Conservation (phyloP, 495 filamentous ascomycete genomes). For the Immersiella caudata region DNA sequence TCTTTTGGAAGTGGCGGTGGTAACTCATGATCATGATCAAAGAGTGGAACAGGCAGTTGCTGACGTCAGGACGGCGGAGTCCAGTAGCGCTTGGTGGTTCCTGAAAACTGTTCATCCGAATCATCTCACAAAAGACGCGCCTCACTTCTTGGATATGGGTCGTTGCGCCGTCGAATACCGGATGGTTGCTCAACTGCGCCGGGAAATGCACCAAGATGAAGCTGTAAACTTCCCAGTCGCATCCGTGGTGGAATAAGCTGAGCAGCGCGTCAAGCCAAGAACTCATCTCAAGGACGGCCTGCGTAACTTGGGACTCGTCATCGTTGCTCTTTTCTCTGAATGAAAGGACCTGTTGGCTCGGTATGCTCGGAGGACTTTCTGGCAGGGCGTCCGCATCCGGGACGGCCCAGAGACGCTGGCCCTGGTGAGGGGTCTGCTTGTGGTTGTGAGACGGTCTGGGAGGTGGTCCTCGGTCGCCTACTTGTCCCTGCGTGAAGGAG, state of each 20-base stretch:
- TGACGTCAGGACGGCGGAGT: slow-evolving; percentile 84
- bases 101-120: slow-evolving; percentile 71
- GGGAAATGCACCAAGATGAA: slow-evolving; percentile 86
- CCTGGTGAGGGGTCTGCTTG: slow-evolving; percentile 37
- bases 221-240: slow-evolving; percentile 93
- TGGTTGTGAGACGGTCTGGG: slow-evolving; percentile 42
- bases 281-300: slow-evolving; percentile 61
- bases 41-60: slow-evolving; percentile 81
- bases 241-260: slow-evolving; percentile 70
- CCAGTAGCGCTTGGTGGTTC: slow-evolving; percentile 75
- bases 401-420: slow-evolving; percentile 54
- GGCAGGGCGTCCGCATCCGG: slow-evolving; percentile 58
- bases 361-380: slow-evolving; percentile 43
- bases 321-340: slow-evolving; percentile 13
- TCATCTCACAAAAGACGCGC: slow-evolving; percentile 75
- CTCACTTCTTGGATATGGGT: slow-evolving; percentile 77
- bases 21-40: slow-evolving; percentile 86
- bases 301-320: slow-evolving; percentile 22
- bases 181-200: slow-evolving; percentile 84
- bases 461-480: slow-evolving; percentile 38
- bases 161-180: slow-evolving; percentile 73
- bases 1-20: slow-evolving; percentile 78
- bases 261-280: slow-evolving; percentile 79
- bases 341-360: slow-evolving; percentile 49
- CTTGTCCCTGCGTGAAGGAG: slow-evolving; percentile 51